Evolutionary conservation across 495 filamentous ascomycete species (phyloP).

Genomic region (Amphirosellinia nigrospora): DNA sequence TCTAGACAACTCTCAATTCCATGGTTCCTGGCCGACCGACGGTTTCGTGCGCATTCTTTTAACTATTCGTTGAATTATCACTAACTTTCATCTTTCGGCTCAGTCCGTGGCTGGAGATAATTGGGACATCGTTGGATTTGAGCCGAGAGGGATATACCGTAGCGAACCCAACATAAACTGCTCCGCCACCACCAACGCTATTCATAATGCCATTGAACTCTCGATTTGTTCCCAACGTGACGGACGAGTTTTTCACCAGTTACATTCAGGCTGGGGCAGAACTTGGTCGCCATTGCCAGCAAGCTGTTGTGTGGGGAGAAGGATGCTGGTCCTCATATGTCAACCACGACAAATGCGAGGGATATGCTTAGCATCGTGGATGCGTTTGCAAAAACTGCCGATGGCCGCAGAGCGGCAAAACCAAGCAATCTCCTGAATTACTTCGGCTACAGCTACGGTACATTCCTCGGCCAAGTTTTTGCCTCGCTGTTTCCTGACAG

Average conservation of each 20-base stretch:
- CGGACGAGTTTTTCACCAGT: slow-evolving; percentile 2
- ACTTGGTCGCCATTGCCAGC: slow-evolving; percentile 1
- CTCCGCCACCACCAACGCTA: slow-evolving; percentile 25
- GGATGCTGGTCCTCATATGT: slow-evolving; percentile 9
- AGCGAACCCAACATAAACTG: slow-evolving; percentile 45
- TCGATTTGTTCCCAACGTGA: slow-evolving; percentile 8
- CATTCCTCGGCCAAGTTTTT: slow-evolving; percentile 57
- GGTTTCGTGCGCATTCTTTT: neutral
- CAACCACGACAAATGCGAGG: slow-evolving; percentile 36
- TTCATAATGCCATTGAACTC: neutral
- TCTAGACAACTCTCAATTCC: neutral
- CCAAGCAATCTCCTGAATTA: slow-evolving; percentile 33
- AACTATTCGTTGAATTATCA: slow-evolving; percentile 2
- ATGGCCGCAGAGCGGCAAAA: slow-evolving; percentile 2
- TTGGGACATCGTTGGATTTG: slow-evolving; percentile 44
- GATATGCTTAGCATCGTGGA: slow-evolving; percentile 52
- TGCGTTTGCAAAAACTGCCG: slow-evolving; percentile 35
- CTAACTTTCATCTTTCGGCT: slow-evolving; percentile 32
- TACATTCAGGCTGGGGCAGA: slow-evolving; percentile 6
- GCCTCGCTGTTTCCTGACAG: slow-evolving; percentile 42
- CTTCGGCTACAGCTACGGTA: slow-evolving; percentile 58
- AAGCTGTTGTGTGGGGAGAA: slow-evolving; percentile 5
- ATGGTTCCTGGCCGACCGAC: neutral
- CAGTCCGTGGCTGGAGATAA: slow-evolving; percentile 16
- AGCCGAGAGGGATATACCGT: slow-evolving; percentile 46